A percentile compares a stretch with the other conserved stretches of the same genome.
phyloP scores from a whole-genome alignment of 1,284 basidiomycete genomes.

The Leccinum subfulvum region DNA sequence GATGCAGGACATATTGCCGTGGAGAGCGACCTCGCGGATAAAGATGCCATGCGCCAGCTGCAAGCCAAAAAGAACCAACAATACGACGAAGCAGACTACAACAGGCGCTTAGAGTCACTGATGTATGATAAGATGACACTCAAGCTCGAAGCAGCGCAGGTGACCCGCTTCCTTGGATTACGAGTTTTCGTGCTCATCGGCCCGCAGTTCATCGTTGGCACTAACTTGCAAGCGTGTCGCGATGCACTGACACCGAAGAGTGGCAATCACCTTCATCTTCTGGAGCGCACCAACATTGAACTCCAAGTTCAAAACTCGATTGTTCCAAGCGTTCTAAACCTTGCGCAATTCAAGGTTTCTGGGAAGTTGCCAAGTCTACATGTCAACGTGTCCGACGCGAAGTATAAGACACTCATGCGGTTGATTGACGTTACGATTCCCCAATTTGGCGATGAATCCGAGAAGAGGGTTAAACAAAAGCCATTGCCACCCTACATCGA shows the following conservation, averaged over 20 bases:
- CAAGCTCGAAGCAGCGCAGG: slow-evolving; percentile 88
- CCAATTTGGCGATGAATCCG: slow-evolving; percentile 63
- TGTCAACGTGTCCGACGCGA: slow-evolving; percentile 93
- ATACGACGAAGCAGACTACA: slow-evolving; percentile 90
- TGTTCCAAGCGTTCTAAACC: slow-evolving; percentile 79
- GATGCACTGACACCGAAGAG: slow-evolving; percentile 65
- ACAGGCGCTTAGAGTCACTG: slow-evolving; percentile 76
- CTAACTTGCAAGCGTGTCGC: slow-evolving; percentile 81
- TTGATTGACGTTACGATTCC: slow-evolving; percentile 92
- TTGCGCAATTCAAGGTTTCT: slow-evolving; percentile 90
- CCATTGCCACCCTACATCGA: slow-evolving; percentile 28
- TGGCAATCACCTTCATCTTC: slow-evolving; percentile 74
- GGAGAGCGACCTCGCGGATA: slow-evolving; percentile 86
- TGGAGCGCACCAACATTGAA: slow-evolving; percentile 93
- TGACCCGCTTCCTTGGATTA: slow-evolving; percentile 32
- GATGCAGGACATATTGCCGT: slow-evolving; percentile 98
- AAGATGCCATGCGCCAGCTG: slow-evolving; percentile 78
- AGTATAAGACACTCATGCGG: slow-evolving; percentile 94
- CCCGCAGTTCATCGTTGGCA: slow-evolving; percentile 84
- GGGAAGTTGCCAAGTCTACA: slow-evolving; percentile 88
- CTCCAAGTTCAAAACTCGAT: slow-evolving; percentile 94
- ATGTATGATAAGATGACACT: slow-evolving; percentile 96
- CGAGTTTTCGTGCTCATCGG: slow-evolving; percentile 4
- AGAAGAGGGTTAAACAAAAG: slow-evolving; percentile 27
- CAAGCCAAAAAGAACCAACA: slow-evolving; percentile 84